Base-by-base conservation (phyloP, 2,329 filamentous ascomycete genomes). In the Hypoxylon sp. region DNA sequence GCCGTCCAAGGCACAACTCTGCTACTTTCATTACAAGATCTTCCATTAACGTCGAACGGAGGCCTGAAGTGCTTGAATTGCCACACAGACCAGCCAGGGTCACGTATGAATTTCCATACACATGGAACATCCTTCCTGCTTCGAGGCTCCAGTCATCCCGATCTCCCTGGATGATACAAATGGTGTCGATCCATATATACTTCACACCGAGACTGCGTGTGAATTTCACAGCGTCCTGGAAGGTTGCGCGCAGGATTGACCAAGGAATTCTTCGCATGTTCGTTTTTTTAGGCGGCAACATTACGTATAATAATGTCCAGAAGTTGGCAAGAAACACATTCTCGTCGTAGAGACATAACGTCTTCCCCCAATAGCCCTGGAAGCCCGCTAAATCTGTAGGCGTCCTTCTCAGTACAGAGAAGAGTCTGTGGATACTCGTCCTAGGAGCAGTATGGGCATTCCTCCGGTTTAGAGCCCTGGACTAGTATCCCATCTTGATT, bases 151-250 rank as follows among this genome's bases (percentile, higher is more conserved):
- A 72, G 39, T 72, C 70, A 5, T 47, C 42, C 5, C 35, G n/a
- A 13, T 50, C 19, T n/a, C 58, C 54, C 15, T 72, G 68, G 37
- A 70, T 51, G 35, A 72, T 70, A 19, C 67, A 72, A 11, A 70
- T 42, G n/a, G 55, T 64, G 24, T 72, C 69, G 24, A 71, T 70
- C 68, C 68, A 69, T 29, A 71, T 7, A 32, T 72, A 71, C 11
- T 60, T 58, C 2, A 70, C 21, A 13, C 44, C 65, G 17, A 72
- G 70, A 8, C 53, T 17, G 2, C 62, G 44, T 17, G 71, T 69
- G 44, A 73, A 64, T 3, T 5, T 37, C 13, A 73, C 47, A 6
- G 71, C 71, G 19, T 72, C 67, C 44, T 57, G 17, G 17, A 71
- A 73, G 2, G 67, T 73, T 1, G 15, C 35, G 0, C 65, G 70